Evolutionary conservation across 768 basidiomycete species (phyloP).

Genomic region (Lactifluus piperatus): DNA sequence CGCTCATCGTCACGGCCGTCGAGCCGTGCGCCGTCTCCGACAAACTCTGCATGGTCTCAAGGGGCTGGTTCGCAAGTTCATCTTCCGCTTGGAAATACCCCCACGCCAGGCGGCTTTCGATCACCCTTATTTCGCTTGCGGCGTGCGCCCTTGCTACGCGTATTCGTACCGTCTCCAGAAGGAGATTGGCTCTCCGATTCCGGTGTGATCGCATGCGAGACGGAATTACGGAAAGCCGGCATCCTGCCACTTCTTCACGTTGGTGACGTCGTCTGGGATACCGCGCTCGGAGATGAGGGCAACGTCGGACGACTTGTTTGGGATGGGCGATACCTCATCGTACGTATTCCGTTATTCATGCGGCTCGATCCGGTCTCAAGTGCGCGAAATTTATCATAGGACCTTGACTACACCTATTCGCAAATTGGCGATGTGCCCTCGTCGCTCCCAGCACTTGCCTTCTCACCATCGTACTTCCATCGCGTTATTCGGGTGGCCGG

Average conservation of each 20-base stretch:
- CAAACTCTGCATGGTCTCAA: conserved; percentile 39
- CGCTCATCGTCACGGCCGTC: conserved; percentile 33
- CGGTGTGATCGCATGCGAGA: conserved; percentile 75
- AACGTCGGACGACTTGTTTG: conserved; percentile 78
- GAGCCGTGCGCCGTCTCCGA: conserved; percentile 63
- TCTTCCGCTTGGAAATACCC: conserved; percentile 6
- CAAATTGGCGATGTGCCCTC: conserved; percentile 67
- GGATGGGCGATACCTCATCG: conserved; percentile 85
- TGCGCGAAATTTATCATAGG: conserved; percentile 35
- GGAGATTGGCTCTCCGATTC: conserved; percentile 82
- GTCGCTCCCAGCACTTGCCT: conserved; percentile 71
- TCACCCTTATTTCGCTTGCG: conserved; percentile 64
- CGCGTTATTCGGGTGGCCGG: conserved; percentile 57
- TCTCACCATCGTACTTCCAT: conserved; percentile 86
- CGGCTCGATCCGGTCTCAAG: background rate
- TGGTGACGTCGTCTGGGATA: conserved; percentile 84
- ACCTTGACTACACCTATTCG: conserved; percentile 79
- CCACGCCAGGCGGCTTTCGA: conserved; percentile 33
- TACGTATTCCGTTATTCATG: conserved; percentile 35
- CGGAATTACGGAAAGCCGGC: conserved; percentile 64
- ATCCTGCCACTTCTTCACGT: conserved; percentile 52
- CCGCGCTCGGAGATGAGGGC: conserved; percentile 78
- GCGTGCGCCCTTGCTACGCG: conserved; percentile 68
- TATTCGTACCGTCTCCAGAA: conserved; percentile 81
- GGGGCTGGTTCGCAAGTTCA: conserved; percentile 29